A percentile compares a stretch with the other conserved stretches of the same genome.
phyloP scores from a whole-genome alignment of 1,284 basidiomycete species.

The Ceratobasidium sp. region DNA sequence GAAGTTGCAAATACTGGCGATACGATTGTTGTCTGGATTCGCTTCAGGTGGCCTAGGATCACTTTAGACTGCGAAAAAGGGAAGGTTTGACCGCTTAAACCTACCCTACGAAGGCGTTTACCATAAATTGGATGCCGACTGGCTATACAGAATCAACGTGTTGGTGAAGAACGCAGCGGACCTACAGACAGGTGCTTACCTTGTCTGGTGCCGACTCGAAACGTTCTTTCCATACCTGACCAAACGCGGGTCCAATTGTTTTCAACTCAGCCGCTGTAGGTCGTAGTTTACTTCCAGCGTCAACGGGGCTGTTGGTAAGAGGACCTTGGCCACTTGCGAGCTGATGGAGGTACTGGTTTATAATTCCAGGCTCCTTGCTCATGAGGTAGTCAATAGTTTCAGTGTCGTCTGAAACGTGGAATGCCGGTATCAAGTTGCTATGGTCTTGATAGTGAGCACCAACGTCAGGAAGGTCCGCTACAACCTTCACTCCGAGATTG shows the following conservation, averaged over 20 bases:
- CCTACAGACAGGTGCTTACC: not conserved
- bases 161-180: not conserved
- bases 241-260: conserved; percentile 27
- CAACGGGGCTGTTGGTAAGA: conserved; percentile 17
- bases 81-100: not conserved
- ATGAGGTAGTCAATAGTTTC: conserved; percentile 35
- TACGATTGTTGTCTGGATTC: conserved; percentile 25
- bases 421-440: conserved; percentile 15
- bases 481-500: conserved; percentile 58
- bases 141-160: conserved; percentile 25
- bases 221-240: conserved; percentile 18
- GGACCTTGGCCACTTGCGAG: conserved; percentile 14
- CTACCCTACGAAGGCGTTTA: conserved; percentile 28
- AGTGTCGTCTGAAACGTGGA: conserved; percentile 7
- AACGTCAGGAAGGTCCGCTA: conserved; percentile 69
- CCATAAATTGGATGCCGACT: conserved; percentile 28
- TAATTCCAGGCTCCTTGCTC: conserved; percentile 25
- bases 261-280: conserved; percentile 24
- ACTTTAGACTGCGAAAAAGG: conserved; percentile 49
- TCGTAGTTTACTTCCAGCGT: conserved; percentile 40
- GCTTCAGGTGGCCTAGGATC: conserved; percentile 6
- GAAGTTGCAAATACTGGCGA: conserved; percentile 34
- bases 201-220: conserved; percentile 37
- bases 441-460: conserved; percentile 69
- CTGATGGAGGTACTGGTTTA: not conserved